Conservation (phyloP, 164 flowering plant species). For the Chloranthus sessilifolius region DNA sequence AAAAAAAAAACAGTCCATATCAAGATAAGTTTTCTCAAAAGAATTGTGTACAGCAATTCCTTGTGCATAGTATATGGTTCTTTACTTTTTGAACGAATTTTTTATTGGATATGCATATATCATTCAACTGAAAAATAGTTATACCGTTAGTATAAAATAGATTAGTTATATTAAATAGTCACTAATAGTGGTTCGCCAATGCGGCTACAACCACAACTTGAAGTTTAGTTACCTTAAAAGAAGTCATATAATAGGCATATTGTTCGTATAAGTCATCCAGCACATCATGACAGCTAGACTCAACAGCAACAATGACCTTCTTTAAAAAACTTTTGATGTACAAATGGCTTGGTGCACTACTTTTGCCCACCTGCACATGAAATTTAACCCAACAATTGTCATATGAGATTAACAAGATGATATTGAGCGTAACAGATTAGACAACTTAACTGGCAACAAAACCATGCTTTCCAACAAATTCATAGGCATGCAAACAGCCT, state of each 20-base stretch:
- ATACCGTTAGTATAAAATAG: no score
- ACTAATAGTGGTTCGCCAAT: no score
- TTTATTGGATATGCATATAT: no score
- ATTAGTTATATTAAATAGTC: no score
- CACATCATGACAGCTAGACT: conserved; percentile 44
- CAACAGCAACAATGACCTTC: conserved; percentile 67
- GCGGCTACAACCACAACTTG: no score
- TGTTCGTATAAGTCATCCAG: conserved; percentile 72
- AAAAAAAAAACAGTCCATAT: no score
- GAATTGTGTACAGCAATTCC: no score
- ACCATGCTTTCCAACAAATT: neutral
- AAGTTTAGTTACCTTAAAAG: conserved; percentile 49
- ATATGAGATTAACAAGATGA: neutral
- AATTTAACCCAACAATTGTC: neutral
- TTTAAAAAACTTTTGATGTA: conserved; percentile 67
- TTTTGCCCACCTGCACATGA: conserved; percentile 12
- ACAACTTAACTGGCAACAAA: neutral
- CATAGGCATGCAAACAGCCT: no score
- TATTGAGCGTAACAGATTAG: neutral
- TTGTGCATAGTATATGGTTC: no score
- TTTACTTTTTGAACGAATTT: no score
- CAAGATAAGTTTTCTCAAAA: no score
- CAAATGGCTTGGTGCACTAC: conserved; percentile 10
- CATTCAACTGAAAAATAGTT: no score
- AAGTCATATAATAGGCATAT: conserved; percentile 53